Conservation (phyloP, 169 alveolate species). For the Eimeria maxima region DNA sequence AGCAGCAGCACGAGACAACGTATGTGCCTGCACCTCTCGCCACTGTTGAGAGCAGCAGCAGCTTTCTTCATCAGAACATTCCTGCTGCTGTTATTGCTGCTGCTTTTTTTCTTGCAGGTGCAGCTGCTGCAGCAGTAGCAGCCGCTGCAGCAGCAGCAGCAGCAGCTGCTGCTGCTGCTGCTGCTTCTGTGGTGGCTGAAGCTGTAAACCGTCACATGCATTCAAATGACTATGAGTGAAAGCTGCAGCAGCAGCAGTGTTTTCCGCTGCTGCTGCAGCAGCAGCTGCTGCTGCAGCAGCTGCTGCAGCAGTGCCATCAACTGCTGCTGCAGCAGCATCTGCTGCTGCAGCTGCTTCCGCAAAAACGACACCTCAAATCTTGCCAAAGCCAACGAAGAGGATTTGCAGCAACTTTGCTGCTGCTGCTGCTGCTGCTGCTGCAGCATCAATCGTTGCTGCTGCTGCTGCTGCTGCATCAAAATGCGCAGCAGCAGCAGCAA, state of each 20-base stretch:
- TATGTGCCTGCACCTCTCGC: background rate
- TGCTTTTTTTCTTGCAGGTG: too few species aligned
- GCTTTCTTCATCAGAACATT: background rate
- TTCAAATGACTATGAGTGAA: background rate
- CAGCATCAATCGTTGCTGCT: slow-evolving; percentile 7
- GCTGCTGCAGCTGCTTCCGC: slow-evolving; percentile 27
- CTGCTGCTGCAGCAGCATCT: too few species aligned
- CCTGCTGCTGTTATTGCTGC: background rate
- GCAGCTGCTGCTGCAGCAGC: too few species aligned
- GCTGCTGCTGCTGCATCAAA: slow-evolving; percentile 45
- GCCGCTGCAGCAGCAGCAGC: too few species aligned
- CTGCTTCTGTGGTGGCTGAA: background rate
- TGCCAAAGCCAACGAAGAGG: slow-evolving; percentile 39
- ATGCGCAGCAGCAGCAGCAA: slow-evolving; percentile 1
- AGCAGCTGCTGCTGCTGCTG: slow-evolving; percentile 17
- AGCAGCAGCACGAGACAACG: background rate
- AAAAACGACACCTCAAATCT: slow-evolving; percentile 7
- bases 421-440: slow-evolving; percentile 28
- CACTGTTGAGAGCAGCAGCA: background rate
- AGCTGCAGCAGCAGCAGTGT: background rate
- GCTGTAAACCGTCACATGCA: background rate
- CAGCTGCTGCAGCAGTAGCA: background rate
- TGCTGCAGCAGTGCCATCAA: too few species aligned
- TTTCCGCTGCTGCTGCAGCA: background rate
- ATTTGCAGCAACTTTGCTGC: background rate